phyloP scores from a whole-genome alignment of 2,329 filamentous ascomycete genomes.

The Fusarium lateritium region DNA sequence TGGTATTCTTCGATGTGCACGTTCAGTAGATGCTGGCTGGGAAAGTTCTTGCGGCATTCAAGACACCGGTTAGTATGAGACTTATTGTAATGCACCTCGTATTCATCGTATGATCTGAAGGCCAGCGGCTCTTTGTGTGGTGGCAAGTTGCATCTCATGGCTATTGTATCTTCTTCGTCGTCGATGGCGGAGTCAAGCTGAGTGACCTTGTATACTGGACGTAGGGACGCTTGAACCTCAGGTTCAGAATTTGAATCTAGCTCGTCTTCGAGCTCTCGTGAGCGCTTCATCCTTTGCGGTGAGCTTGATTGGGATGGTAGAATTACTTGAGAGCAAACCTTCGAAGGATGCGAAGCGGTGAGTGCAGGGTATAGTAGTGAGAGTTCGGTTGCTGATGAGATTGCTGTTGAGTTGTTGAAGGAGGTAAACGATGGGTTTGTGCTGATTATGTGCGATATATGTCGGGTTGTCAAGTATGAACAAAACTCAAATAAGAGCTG shows the following conservation, averaged over 20 bases:
- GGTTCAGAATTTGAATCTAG: slow-evolving; percentile 51
- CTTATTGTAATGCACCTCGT: slow-evolving; percentile 88
- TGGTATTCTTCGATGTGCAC: slow-evolving; percentile 94
- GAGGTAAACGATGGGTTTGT: background rate
- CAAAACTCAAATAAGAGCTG: background rate
- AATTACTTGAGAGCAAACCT: slow-evolving; percentile 47
- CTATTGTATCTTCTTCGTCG: slow-evolving; percentile 56
- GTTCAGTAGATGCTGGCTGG: slow-evolving; percentile 82
- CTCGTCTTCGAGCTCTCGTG: slow-evolving; percentile 70
- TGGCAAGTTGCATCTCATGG: slow-evolving; percentile 85
- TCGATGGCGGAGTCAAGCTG: slow-evolving; percentile 68
- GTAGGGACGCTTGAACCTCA: slow-evolving; percentile 41
- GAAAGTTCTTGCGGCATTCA: slow-evolving; percentile 90
- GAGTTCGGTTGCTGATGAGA: background rate
- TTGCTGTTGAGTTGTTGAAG: slow-evolving; percentile 4
- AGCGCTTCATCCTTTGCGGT: slow-evolving; percentile 70
- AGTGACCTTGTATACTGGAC: slow-evolving; percentile 67
- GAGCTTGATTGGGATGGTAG: slow-evolving; percentile 49
- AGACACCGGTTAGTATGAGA: slow-evolving; percentile 87
- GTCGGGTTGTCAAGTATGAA: background rate
- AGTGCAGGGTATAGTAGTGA: slow-evolving; percentile 33
- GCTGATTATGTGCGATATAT: background rate
- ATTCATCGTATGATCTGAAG: slow-evolving; percentile 84
- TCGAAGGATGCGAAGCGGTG: slow-evolving; percentile 40
- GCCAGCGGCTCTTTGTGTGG: slow-evolving; percentile 79